Conservation (phyloP, 2,329 filamentous ascomycete species). For the Hymenoscyphus fructigenus region DNA sequence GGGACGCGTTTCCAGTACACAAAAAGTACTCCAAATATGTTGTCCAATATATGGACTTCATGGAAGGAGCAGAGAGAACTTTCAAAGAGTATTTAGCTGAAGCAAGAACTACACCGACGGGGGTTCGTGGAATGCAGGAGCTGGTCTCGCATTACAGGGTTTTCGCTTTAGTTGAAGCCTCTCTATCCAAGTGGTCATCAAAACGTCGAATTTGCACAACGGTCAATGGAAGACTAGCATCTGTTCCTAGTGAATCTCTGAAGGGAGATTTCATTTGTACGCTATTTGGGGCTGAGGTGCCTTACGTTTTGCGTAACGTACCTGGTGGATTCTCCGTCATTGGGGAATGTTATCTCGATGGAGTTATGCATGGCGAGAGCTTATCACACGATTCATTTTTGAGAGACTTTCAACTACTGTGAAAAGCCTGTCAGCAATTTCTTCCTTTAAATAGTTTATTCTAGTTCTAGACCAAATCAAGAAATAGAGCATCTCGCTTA, state of each 20-base stretch:
- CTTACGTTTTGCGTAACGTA: neutral
- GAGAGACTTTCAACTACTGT: neutral
- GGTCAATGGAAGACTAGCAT: neutral
- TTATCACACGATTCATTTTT: neutral
- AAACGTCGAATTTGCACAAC: neutral
- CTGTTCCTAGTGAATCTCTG: neutral
- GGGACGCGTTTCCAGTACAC: neutral
- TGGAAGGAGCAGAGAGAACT: neutral
- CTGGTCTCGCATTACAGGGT: too few species aligned
- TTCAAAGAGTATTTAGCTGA: too few species aligned
- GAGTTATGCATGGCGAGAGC: neutral
- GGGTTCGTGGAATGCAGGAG: too few species aligned
- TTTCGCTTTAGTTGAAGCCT: neutral
- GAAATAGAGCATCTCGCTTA: too few species aligned
- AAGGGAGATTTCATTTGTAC: neutral
- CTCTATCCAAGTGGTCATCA: neutral
- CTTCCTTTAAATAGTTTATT: too few species aligned
- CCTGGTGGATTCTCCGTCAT: neutral
- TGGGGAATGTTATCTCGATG: neutral
- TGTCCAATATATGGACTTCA: neutral
- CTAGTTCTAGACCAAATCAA: too few species aligned
- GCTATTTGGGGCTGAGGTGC: neutral
- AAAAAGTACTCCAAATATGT: neutral
- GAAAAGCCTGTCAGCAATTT: neutral
- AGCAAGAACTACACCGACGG: too few species aligned